These are phyloP conservation scores for Monosporascus ibericus DNA, from an alignment of 2,329 filamentous ascomycete species.

Conservation along the genomic window DNA sequence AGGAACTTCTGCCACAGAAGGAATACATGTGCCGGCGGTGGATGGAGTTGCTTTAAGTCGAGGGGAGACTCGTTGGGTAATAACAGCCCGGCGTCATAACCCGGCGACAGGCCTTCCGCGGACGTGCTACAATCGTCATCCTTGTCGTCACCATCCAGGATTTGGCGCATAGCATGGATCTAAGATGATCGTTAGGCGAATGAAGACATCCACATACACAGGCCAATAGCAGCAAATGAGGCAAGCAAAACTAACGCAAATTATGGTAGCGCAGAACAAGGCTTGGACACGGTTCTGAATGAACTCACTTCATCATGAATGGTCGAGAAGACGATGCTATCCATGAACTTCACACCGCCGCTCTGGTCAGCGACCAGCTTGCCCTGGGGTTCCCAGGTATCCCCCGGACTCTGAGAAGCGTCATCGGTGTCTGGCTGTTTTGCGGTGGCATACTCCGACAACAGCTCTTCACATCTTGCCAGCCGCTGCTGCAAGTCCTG, in stretches of 20 bases:
- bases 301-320: slow-evolving; percentile 50
- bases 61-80: slow-evolving; percentile 35
- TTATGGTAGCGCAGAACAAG: no score
- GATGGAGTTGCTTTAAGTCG: slow-evolving; percentile 50
- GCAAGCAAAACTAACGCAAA: no score
- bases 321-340: slow-evolving; percentile 47
- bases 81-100: slow-evolving; percentile 46
- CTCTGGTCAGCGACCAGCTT: slow-evolving; percentile 51
- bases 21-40: slow-evolving; percentile 59
- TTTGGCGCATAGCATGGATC: slow-evolving; percentile 54
- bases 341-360: slow-evolving; percentile 47
- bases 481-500: slow-evolving; percentile 57
- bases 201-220: background rate
- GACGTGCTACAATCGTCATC: slow-evolving; percentile 36
- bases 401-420: slow-evolving; percentile 22
- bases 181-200: slow-evolving; percentile 20
- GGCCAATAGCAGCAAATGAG: background rate
- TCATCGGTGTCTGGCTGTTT: slow-evolving; percentile 16
- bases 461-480: slow-evolving; percentile 51
- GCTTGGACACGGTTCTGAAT: background rate
- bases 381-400: slow-evolving; percentile 40
- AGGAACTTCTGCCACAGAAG: slow-evolving; percentile 70
- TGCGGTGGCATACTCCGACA: slow-evolving; percentile 49
- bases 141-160: slow-evolving; percentile 49
- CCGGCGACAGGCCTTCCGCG: slow-evolving; percentile 40